Percentiles rank a stretch among this genome's conserved stretches.
Conservation (phyloP, 2,329 filamentous ascomycete species). For the Paracoccidioides brasiliensis region DNA sequence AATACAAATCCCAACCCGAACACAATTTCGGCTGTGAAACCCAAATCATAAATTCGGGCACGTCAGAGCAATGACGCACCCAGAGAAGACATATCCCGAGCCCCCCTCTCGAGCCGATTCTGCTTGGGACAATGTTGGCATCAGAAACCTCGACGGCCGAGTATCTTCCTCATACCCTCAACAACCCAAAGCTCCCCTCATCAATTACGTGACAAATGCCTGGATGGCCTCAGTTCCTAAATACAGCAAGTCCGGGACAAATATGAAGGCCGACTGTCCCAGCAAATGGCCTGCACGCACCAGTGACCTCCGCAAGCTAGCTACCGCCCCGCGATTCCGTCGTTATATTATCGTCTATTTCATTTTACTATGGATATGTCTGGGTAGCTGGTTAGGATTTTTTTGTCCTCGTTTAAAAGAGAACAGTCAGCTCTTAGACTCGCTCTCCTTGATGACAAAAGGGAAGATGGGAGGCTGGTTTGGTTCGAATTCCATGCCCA, state of each 20-base stretch:
- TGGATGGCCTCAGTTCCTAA: slow-evolving; percentile 15
- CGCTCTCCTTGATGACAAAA: slow-evolving; percentile 21
- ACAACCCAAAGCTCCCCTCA: slow-evolving; percentile 20
- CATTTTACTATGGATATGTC: slow-evolving; percentile 20
- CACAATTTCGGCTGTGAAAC: slow-evolving; percentile 8
- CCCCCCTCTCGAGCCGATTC: slow-evolving; percentile 19
- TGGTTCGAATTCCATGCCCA: slow-evolving; percentile 36
- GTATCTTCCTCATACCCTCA: slow-evolving; percentile 7
- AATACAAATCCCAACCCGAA: not conserved
- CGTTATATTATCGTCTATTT: slow-evolving; percentile 27
- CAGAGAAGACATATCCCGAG: slow-evolving; percentile 13
- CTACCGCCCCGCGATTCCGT: slow-evolving; percentile 30
- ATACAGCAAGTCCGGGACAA: not conserved
- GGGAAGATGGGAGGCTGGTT: slow-evolving; percentile 26
- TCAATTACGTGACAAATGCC: slow-evolving; percentile 28
- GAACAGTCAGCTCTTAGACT: slow-evolving; percentile 16
- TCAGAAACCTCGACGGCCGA: not conserved
- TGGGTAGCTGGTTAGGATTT: slow-evolving; percentile 22
- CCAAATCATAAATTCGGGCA: slow-evolving; percentile 4
- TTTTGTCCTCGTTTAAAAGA: slow-evolving; percentile 23
- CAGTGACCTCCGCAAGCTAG: slow-evolving; percentile 18
- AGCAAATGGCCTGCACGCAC: slow-evolving; percentile 12
- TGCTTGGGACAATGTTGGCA: slow-evolving; percentile 21
- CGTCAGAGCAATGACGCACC: slow-evolving; percentile 9
- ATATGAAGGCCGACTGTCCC: slow-evolving; percentile 15